Evolutionary conservation across 192 early-diverging fungal species (phyloP), one percentile per base, ranked within the genome.

Genomic region (Linnemannia hyalina): DNA sequence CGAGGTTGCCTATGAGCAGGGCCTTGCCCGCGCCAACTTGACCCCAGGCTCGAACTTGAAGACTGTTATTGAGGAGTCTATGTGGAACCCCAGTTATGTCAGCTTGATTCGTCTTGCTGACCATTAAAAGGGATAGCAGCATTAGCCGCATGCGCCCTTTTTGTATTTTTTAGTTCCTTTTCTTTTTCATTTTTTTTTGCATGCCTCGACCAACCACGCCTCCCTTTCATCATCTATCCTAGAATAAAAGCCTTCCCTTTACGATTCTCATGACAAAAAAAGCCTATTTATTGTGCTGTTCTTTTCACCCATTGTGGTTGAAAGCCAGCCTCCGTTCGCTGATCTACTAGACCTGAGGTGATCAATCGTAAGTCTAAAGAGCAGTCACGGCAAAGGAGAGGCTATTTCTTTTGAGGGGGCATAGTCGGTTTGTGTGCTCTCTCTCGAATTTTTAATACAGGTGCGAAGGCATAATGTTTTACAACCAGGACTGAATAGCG

Each of bases 51-150:
- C 86, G 57, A 89, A 88, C 29, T 54, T 91, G 65, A 88, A 87
- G 75, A 87, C 80, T 16, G 82, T 90, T 4, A 89, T 93, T 38
- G 83, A 90, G 44, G 89, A 87, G 32, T 90, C 89, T 23, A 93
- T 93, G 90, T 92, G 83, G 83, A 80, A 88, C n/a, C 90, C 90
- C 32, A 89, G 89, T 75, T 92, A 92, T 29, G 90, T 92, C 35
- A 90, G 90, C 7, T 77, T 75, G 35, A 86, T 86, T 32, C 84
- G 84, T 52, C 72, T 86, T 68, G 84, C 80, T 18, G 79, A 76
- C 49, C 84, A 86, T 65, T 65, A 65, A 65, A 52, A 52, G 49
- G 49, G 41, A 77, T 81, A 46, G 78, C 77, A 77, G 77, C 55
- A 42, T 23, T 29, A 0, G 42, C 42, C 42, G 42, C 38, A 3